These are phyloP conservation scores for Yamadazyma kitorensis DNA, from an alignment of 805 yeast genomes.

Conservation along the genomic window DNA sequence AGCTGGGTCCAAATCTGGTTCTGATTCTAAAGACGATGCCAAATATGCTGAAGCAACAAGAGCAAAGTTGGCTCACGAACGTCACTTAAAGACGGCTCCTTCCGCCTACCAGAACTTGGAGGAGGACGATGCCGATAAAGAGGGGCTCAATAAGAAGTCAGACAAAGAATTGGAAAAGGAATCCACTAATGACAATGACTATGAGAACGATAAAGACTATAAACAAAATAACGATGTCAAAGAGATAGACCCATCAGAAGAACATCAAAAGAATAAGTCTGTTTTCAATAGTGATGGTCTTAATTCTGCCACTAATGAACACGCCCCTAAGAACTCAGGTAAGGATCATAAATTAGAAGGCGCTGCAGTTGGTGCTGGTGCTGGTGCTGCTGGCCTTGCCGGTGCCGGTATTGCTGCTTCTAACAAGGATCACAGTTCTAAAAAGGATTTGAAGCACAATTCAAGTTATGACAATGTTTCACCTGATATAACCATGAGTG, in stretches of 20 bases:
- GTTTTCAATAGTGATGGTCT: slow-evolving; percentile 29
- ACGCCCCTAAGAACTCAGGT: slow-evolving; percentile 2
- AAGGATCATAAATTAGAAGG: not conserved
- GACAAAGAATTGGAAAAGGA: slow-evolving; percentile 1
- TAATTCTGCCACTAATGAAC: slow-evolving; percentile 17
- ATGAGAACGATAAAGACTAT: not conserved
- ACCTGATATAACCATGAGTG: slow-evolving; percentile 4
- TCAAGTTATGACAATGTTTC: too few species aligned
- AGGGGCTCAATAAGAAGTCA: slow-evolving; percentile 1
- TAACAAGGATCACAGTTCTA: too few species aligned
- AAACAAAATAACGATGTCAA: not conserved
- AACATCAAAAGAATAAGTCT: slow-evolving; percentile 30
- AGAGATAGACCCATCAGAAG: slow-evolving; percentile 21
- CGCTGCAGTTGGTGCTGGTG: slow-evolving; percentile 7
- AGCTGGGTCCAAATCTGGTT: not conserved
- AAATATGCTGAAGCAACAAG: slow-evolving; percentile 11
- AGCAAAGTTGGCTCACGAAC: slow-evolving; percentile 11
- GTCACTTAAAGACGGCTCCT: slow-evolving; percentile 15
- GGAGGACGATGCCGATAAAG: slow-evolving; percentile 7
- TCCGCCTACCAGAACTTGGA: slow-evolving; percentile 14
- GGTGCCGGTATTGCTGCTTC: slow-evolving; percentile 6
- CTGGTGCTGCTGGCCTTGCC: slow-evolving; percentile 14
- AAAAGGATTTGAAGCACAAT: too few species aligned
- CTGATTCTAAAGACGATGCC: not conserved
- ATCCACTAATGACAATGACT: not conserved